Evolutionary conservation across 176 grass and related monocot genomes (phyloP), one percentile per base, ranked within the genome.

Genomic region (Bonia amplexicaulis): DNA sequence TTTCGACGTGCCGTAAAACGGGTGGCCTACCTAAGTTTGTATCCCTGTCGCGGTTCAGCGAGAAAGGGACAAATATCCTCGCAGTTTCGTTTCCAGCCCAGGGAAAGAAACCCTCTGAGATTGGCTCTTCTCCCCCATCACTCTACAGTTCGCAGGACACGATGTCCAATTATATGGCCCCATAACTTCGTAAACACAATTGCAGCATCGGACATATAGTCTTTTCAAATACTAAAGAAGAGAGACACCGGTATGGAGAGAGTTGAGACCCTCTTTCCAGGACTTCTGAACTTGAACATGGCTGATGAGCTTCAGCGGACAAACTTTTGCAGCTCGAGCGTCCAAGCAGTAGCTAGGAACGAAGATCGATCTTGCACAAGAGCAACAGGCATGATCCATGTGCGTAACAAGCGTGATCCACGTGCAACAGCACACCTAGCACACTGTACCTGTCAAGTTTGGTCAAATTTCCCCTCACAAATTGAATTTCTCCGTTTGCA

Each of bases 1-100:
- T 72, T 86, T 82, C 39, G 88, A 82, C 79, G 84, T 82, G 84
- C 66, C 57, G 4, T 71, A 49, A 66, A 65, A 78, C 58, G 26
- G 83, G 64, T 90, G 78, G 71, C 64, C 78, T 46, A 69, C 44
- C 59, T 2, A 5, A 16, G 39, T 71, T 23, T 14, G 19, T 15
- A 4, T 77, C 25, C 9, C 7, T 13, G 13, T 22, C 44, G 54
- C 25, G 57, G 9, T 26, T 79, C 45, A 0, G 9, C 61, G 13
- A 37, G 64, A 86, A 71, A 82, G 9, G 14, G 83, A 80, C 59
- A 17, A 15, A 57, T 73, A 78, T 71, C 74, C 65, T 26, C 44
- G 22, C 13, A 0, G 13, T 45, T 49, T 35, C 3, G 11, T 35
- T 59, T n/a, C 9, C 45, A 12, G 10, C 44, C 5, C 16, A 37